These are phyloP conservation scores for Epichloe hybrida DNA, from an alignment of 2,329 filamentous ascomycete species.

Conservation along the genomic window DNA sequence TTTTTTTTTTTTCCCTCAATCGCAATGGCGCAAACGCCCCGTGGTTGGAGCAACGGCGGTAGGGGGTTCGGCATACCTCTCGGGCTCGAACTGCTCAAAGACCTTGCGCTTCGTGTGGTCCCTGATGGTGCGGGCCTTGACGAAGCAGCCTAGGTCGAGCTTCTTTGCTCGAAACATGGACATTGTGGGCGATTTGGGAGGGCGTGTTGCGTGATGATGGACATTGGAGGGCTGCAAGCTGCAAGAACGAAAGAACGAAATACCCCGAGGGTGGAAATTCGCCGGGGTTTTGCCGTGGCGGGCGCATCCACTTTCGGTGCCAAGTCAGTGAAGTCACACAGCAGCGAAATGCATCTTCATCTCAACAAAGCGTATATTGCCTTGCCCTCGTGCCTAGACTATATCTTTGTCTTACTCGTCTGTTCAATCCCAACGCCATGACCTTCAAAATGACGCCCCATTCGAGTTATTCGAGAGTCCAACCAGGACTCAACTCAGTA, in stretches of 20 bases:
- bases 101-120: conserved; percentile 96
- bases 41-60: background rate
- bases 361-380: too few species aligned
- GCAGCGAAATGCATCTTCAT: too few species aligned
- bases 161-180: conserved; percentile 82
- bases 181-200: conserved; percentile 35
- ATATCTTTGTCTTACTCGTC: too few species aligned
- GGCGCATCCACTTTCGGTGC: background rate
- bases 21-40: background rate
- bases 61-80: conserved; percentile 49
- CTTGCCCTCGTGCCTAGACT: too few species aligned
- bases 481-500: background rate
- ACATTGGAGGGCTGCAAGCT: background rate
- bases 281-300: background rate
- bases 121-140: conserved; percentile 77
- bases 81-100: conserved; percentile 72
- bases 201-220: background rate
- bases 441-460: too few species aligned
- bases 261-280: background rate
- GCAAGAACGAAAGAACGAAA: background rate
- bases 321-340: too few species aligned
- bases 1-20: too few species aligned
- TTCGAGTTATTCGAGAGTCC: background rate
- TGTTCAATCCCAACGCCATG: too few species aligned
- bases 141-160: conserved; percentile 75